Base-by-base conservation (phyloP, 2,329 filamentous ascomycete species). In the Capronia coronata region DNA sequence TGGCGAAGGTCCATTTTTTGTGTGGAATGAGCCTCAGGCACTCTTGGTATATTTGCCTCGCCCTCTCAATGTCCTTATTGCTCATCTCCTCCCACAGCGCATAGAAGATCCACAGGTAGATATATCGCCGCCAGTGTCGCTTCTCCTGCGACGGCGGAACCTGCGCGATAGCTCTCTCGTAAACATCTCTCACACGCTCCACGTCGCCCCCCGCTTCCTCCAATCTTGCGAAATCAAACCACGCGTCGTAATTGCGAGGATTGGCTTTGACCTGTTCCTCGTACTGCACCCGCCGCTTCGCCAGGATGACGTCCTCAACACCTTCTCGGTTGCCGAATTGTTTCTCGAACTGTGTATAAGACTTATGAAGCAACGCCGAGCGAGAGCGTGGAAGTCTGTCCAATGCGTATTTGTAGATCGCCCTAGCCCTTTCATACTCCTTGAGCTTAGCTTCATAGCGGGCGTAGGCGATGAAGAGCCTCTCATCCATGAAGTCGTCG, bases 71-170 rank as follows among this genome's bases (percentile, higher is more conserved):
- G 62, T 97, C 88, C 59, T 84, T 83, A 29, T 83, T 84, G 56
- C 91, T 84, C 67, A 87, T 82, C 68, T 98, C 93, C 67, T 97
- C 93, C 80, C 86, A 97, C 14, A 96, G 73, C 8, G 93, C 93
- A 68, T 97, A 98, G 70, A 97, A 96, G 37, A 97, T 80, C 88
- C 91, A 98, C 1, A 98, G 78, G 65, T 97, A 98, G 52, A 98
- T 94, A 68, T 98, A 98, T 29, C 93, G 78, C 58, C 93, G 79
- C 93, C 93, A 98, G 67, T 97, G 90, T 40, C 93, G 81, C 74
- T 98, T 98, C 67, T 97, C 93, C 61, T 94, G 87, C 16, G 89
- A 94, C 0, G 93, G 91, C 1, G 93, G 93, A 11, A 97, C 82
- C 64, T 98, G 91, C 3, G 93, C 89, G 60, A 98, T 94, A 1